These are phyloP conservation scores for Mortierella sp. DNA, from an alignment of 371 early-diverging fungal species.

Conservation along the genomic window DNA sequence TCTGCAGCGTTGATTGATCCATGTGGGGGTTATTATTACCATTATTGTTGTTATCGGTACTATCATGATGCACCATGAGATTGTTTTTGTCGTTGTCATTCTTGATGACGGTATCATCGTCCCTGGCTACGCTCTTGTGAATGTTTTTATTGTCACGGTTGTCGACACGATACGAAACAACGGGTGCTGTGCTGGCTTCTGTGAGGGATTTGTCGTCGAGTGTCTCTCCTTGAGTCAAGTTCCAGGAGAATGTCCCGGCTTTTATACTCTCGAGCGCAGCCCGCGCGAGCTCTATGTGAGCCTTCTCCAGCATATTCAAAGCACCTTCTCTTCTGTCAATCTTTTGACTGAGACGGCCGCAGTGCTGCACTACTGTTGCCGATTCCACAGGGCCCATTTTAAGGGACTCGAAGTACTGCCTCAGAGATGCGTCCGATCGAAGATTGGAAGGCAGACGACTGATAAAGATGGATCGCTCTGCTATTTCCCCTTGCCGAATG, in stretches of 20 bases:
- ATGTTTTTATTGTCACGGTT: no score
- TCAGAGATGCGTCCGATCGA: slow-evolving; percentile 56
- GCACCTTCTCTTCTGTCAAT: slow-evolving; percentile 56
- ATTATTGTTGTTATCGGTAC: not conserved
- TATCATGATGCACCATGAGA: no score
- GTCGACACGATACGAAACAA: no score
- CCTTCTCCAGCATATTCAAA: slow-evolving; percentile 57
- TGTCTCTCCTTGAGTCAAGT: not conserved
- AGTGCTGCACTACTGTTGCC: slow-evolving; percentile 58
- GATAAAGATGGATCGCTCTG: slow-evolving; percentile 57
- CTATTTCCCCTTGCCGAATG: slow-evolving; percentile 53
- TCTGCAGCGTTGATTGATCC: slow-evolving; percentile 17
- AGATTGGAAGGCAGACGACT: slow-evolving; percentile 56
- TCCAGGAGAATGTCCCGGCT: slow-evolving; percentile 1
- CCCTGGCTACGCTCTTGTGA: no score
- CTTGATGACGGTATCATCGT: no score
- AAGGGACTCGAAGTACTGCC: slow-evolving; percentile 58
- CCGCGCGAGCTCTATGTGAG: slow-evolving; percentile 57
- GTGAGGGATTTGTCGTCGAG: not conserved
- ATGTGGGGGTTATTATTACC: not conserved
- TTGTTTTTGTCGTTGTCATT: not conserved
- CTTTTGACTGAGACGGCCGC: slow-evolving; percentile 47
- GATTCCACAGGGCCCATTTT: slow-evolving; percentile 62
- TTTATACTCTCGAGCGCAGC: slow-evolving; percentile 50
- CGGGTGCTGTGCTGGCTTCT: not conserved